phyloP scores from a whole-genome alignment of 208 protist genomes.

The Kentomonas sorsogonicus region DNA sequence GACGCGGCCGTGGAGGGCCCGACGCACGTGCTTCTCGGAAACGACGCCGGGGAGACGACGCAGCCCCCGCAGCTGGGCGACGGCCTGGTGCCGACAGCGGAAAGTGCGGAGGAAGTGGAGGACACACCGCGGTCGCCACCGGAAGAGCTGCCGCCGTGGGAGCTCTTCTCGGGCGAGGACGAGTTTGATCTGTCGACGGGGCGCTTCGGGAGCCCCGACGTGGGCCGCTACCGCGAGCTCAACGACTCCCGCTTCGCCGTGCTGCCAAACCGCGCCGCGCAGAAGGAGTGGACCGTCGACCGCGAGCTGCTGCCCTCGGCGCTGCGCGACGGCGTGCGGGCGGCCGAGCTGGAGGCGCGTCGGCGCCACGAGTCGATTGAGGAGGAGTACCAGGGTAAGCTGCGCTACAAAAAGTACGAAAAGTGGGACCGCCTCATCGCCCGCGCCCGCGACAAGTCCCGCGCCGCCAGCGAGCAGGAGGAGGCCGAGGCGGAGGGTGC shows the following conservation, averaged over 20 bases:
- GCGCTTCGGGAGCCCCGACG: conserved; percentile 64
- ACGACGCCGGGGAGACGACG: not conserved
- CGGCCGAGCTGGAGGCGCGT: conserved; percentile 52
- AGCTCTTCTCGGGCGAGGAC: conserved; percentile 59
- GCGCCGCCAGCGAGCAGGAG: conserved; percentile 4
- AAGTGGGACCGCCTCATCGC: conserved; percentile 77
- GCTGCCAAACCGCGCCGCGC: conserved; percentile 53
- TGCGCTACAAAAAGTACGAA: conserved; percentile 63
- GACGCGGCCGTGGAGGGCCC: not conserved
- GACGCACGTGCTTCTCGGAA: conserved; percentile 3
- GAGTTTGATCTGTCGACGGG: conserved; percentile 80
- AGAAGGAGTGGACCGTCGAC: conserved; percentile 65
- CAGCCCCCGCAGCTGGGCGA: not conserved
- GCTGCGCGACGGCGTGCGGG: conserved; percentile 58
- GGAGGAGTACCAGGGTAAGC: conserved; percentile 51
- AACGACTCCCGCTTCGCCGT: conserved; percentile 76
- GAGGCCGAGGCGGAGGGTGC: conserved; percentile 17
- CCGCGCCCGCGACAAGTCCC: conserved; percentile 52
- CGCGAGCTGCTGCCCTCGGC: conserved; percentile 57
- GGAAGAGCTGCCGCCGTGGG: conserved; percentile 82
- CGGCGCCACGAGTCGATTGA: conserved; percentile 50
- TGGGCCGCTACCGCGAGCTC: conserved; percentile 74
- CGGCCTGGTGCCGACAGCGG: too few species aligned
- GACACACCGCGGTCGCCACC: conserved; percentile 1
- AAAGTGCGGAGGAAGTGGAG: conserved; percentile 1